phyloP scores from a whole-genome alignment of 1,284 basidiomycete species.

The Xerocomus nothofagi region DNA sequence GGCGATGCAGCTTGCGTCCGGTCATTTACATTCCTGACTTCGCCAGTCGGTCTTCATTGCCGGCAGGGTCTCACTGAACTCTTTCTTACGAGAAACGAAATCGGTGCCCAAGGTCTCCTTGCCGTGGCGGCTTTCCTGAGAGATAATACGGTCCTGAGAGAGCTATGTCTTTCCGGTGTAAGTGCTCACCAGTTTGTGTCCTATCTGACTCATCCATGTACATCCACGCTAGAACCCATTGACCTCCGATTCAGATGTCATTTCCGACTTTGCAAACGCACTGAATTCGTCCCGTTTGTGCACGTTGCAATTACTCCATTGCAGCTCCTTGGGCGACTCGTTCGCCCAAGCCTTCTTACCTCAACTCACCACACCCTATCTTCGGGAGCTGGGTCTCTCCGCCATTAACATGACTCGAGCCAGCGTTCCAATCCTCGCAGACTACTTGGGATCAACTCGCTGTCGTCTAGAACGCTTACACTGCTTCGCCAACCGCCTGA shows the following conservation, averaged over 20 bases:
- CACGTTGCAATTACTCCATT: constrained; percentile 33
- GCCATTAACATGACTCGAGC: constrained; percentile 49
- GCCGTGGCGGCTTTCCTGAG: constrained; percentile 54
- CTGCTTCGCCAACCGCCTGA: constrained; percentile 34
- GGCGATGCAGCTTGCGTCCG: constrained; percentile 54
- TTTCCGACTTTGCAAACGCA: constrained; percentile 34
- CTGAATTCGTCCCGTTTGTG: constrained; percentile 33
- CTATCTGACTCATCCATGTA: constrained; percentile 4
- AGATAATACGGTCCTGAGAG: constrained; percentile 46
- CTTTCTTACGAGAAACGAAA: constrained; percentile 54
- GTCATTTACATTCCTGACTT: constrained; percentile 56
- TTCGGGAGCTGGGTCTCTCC: constrained; percentile 58
- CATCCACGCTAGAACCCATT: constrained; percentile 28
- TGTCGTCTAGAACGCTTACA: constrained; percentile 31
- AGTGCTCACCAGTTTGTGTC: constrained; percentile 37
- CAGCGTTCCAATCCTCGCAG: constrained; percentile 45
- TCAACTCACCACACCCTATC: constrained; percentile 43
- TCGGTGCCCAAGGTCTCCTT: constrained; percentile 54
- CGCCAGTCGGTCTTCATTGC: constrained; percentile 46
- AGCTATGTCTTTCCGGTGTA: constrained; percentile 60
- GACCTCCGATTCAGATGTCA: constrained; percentile 23
- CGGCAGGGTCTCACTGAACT: constrained; percentile 49
- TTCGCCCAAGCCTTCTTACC: constrained; percentile 55
- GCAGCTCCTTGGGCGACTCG: constrained; percentile 39
- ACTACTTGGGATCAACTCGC: constrained; percentile 51